These are phyloP conservation scores for Neofusicoccum sp. DNA, from an alignment of 2,329 filamentous ascomycete genomes.

Conservation along the genomic window DNA sequence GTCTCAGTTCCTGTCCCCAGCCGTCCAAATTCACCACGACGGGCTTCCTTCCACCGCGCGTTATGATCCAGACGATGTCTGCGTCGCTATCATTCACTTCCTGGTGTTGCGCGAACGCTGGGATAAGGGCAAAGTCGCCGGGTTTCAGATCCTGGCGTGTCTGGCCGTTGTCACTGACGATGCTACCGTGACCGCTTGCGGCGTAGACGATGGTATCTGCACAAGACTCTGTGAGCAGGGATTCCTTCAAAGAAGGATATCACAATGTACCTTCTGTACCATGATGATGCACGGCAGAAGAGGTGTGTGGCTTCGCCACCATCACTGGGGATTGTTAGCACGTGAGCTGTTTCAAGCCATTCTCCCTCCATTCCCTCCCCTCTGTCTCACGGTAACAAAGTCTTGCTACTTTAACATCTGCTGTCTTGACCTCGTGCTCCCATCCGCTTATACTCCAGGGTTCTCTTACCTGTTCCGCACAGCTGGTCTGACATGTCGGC, in stretches of 20 bases:
- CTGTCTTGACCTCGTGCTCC: not conserved
- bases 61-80: conserved; percentile 65
- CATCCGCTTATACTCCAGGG: not conserved
- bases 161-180: conserved; percentile 58
- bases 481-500: conserved; percentile 63
- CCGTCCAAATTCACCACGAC: conserved; percentile 62
- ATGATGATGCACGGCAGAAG: conserved; percentile 66
- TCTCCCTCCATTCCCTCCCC: not conserved
- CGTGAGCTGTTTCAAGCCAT: too few species aligned
- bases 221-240: not conserved
- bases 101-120: conserved; percentile 69
- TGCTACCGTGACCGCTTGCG: conserved; percentile 58
- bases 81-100: conserved; percentile 64
- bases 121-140: conserved; percentile 70
- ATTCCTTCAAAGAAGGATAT: not conserved
- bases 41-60: conserved; percentile 60
- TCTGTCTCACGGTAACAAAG: too few species aligned
- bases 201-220: conserved; percentile 68
- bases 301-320: conserved; percentile 61
- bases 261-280: conserved; percentile 60
- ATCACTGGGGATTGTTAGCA: conserved; percentile 49
- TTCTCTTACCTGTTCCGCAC: conserved; percentile 60
- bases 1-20: conserved; percentile 48
- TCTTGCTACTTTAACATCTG: too few species aligned
- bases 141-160: conserved; percentile 57